Conservation (phyloP, 1,284 basidiomycete species). For the Moesziomyces aphidis region DNA sequence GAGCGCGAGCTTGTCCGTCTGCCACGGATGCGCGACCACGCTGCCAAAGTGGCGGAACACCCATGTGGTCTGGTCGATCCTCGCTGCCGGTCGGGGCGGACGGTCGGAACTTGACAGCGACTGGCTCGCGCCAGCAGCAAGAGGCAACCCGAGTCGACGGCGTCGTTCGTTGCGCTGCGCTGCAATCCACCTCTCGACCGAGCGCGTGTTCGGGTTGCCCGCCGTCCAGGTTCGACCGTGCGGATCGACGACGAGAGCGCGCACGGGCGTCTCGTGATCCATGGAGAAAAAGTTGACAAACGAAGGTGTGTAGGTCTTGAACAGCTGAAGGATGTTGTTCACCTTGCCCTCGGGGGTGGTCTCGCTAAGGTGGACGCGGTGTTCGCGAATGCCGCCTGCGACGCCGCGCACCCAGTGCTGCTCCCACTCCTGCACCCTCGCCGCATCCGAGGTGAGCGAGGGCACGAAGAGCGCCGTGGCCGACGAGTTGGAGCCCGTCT, state of each 20-base stretch:
- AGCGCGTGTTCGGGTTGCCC: slow-evolving; percentile 25
- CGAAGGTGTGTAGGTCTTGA: slow-evolving; percentile 51
- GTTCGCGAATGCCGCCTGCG: slow-evolving; percentile 26
- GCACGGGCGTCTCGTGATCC: slow-evolving; percentile 21
- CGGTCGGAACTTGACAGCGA: slow-evolving; percentile 22
- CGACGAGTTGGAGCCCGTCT: slow-evolving; percentile 44
- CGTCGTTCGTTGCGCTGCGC: slow-evolving; percentile 27
- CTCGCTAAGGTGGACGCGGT: slow-evolving; percentile 7
- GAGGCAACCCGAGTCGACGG: slow-evolving; percentile 20
- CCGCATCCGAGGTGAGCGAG: slow-evolving; percentile 6
- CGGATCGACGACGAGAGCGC: slow-evolving; percentile 42
- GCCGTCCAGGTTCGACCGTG: slow-evolving; percentile 51
- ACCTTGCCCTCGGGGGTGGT: slow-evolving; percentile 8
- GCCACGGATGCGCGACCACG: slow-evolving; percentile 48
- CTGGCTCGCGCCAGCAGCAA: background rate
- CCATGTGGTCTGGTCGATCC: slow-evolving; percentile 50
- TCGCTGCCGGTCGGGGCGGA: slow-evolving; percentile 25
- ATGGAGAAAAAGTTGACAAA: slow-evolving; percentile 47
- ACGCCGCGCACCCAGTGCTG: slow-evolving; percentile 57
- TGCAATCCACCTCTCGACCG: slow-evolving; percentile 37
- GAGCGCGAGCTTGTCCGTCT: slow-evolving; percentile 31
- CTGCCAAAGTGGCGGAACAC: slow-evolving; percentile 41
- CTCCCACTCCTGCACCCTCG: slow-evolving; percentile 49
- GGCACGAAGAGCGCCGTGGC: slow-evolving; percentile 29
- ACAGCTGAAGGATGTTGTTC: slow-evolving; percentile 16